Percentiles rank a stretch among this genome's conserved stretches.
Conservation (phyloP, 257 asterid species). For the Linaria vulgaris region DNA sequence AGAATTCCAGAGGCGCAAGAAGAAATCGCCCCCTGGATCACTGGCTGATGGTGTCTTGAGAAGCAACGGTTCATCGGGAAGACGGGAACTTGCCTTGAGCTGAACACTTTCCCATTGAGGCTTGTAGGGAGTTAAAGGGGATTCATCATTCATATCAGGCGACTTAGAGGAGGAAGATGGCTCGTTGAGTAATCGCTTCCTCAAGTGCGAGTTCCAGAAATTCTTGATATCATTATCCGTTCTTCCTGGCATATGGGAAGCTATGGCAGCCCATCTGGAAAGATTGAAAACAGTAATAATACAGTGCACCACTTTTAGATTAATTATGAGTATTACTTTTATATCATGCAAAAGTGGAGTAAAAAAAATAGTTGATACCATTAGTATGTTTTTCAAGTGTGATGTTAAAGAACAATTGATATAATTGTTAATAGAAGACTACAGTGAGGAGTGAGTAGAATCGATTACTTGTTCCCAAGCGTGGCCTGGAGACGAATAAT, state of each 20-base stretch:
- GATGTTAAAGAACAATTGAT: too few relatives aligned
- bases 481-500: slow-evolving; percentile 45
- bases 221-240: slow-evolving; percentile 73
- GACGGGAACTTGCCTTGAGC: slow-evolving; percentile 35
- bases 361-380: neutral
- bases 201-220: slow-evolving; percentile 70
- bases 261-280: slow-evolving; percentile 71
- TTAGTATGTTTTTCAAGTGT: too few relatives aligned
- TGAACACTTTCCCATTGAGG: neutral
- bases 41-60: neutral
- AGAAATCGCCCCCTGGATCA: slow-evolving; percentile 42
- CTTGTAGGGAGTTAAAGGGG: slow-evolving; percentile 22
- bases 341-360: neutral
- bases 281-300: neutral
- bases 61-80: slow-evolving; percentile 5
- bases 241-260: slow-evolving; percentile 63
- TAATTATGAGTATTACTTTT: too few relatives aligned
- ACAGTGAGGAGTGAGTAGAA: neutral
- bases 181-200: slow-evolving; percentile 37
- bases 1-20: slow-evolving; percentile 61
- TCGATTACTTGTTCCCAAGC: slow-evolving; percentile 60
- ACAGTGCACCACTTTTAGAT: too few relatives aligned
- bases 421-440: too few relatives aligned
- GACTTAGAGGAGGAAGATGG: slow-evolving; percentile 31
- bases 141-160: slow-evolving; percentile 20